Evolutionary conservation across 768 basidiomycete genomes (phyloP).

Genomic region (Mycena epipterygia): DNA sequence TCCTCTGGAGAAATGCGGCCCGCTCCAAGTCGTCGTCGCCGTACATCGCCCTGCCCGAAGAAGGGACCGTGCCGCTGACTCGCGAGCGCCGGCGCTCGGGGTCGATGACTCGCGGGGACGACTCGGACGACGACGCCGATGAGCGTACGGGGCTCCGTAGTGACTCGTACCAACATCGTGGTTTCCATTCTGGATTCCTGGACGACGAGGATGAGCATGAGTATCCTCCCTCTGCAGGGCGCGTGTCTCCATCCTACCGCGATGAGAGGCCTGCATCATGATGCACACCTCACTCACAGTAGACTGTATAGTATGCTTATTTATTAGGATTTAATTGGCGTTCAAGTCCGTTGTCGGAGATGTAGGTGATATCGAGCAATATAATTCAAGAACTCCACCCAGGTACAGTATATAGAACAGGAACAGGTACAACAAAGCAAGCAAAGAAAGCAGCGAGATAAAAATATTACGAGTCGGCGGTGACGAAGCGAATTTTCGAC

Average conservation of each 20-base stretch:
- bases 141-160: slow-evolving; percentile 77
- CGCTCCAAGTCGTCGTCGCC: slow-evolving; percentile 55
- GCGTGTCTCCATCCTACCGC: slow-evolving; percentile 28
- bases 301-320: slow-evolving; percentile 18
- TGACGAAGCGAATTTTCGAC: slow-evolving; percentile 82
- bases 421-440: slow-evolving; percentile 31
- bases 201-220: slow-evolving; percentile 75
- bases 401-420: slow-evolving; percentile 14
- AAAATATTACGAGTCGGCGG: slow-evolving; percentile 34
- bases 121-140: slow-evolving; percentile 81
- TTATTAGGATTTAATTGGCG: slow-evolving; percentile 17
- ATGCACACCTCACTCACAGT: background rate
- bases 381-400: slow-evolving; percentile 14
- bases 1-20: slow-evolving; percentile 78
- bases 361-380: background rate
- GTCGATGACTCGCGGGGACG: slow-evolving; percentile 62
- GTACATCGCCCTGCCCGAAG: slow-evolving; percentile 72
- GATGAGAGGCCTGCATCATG: slow-evolving; percentile 11
- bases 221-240: slow-evolving; percentile 30
- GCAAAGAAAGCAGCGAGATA: slow-evolving; percentile 18
- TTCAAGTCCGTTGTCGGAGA: too few species aligned
- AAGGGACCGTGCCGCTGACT: slow-evolving; percentile 85
- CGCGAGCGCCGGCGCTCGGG: slow-evolving; percentile 51
- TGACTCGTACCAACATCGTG: slow-evolving; percentile 31
- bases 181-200: slow-evolving; percentile 38